Conservation (phyloP, 1,139 yeast genomes). For the Yamadazyma sp. region DNA sequence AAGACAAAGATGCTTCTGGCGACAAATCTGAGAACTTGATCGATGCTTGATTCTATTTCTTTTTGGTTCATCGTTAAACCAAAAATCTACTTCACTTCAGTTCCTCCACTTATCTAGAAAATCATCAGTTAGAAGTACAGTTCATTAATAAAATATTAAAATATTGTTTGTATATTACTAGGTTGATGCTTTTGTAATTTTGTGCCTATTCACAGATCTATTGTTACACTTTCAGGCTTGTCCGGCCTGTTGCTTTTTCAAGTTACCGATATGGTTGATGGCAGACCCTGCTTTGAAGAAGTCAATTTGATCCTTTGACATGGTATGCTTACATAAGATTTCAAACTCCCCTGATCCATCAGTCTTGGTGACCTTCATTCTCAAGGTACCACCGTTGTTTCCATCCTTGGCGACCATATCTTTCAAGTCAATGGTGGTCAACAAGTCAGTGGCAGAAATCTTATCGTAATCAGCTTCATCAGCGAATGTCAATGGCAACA, state of each 20-base stretch:
- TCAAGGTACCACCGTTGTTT: conserved; percentile 79
- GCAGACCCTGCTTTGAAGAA: conserved; percentile 98
- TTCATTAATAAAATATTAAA: conserved; percentile 2
- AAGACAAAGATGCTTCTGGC: conserved; percentile 15
- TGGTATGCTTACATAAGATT: conserved; percentile 84
- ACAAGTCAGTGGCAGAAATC: conserved; percentile 71
- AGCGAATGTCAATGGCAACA: conserved; percentile 64
- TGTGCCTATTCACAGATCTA: conserved; percentile 1
- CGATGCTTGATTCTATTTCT: conserved; percentile 59
- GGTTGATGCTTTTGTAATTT: too few relatives aligned
- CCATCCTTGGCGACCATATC: conserved; percentile 84
- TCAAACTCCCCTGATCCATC: conserved; percentile 65
- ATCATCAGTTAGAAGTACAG: conserved; percentile 1
- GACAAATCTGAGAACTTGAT: conserved; percentile 46
- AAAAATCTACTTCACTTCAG: background rate
- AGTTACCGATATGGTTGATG: conserved; percentile 83
- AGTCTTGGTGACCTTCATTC: conserved; percentile 70
- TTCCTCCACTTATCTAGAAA: background rate
- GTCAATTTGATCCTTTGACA: conserved; percentile 94
- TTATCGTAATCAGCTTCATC: conserved; percentile 85
- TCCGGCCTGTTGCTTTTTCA: conserved; percentile 32
- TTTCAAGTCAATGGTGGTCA: conserved; percentile 73
- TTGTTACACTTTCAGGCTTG: conserved; percentile 1
- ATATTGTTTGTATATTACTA: background rate
- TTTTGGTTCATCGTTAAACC: too few relatives aligned